Evolutionary conservation across 2,329 filamentous ascomycete genomes (phyloP), one percentile per base, ranked within the genome.

Genomic region (Nigrospora osmanthi): DNA sequence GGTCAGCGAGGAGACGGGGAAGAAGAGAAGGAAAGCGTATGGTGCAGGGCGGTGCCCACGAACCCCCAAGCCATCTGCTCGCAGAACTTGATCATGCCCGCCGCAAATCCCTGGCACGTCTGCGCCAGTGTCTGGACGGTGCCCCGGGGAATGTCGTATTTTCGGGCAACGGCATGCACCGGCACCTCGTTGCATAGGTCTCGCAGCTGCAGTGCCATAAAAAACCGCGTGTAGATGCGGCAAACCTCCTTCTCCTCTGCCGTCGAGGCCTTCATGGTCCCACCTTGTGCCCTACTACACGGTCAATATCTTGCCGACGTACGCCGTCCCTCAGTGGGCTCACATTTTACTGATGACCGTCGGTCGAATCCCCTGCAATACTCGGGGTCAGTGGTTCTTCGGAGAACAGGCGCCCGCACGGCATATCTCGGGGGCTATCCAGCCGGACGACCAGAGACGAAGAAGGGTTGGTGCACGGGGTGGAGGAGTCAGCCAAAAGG

Each of bases 71-170:
- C 80, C 85, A 90, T 88, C 15, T 79, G 74, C 52, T 87, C 75
- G 57, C 85, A 89, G 56, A 89, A 89, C 52, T 86, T 88, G 48
- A 89, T 79, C 71, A 89, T 87, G 4, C 85, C 85, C 2, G 83
- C 83, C 4, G 85, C 86, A 56, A 89, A 90, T 0, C 86, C 86
- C 51, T 88, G 81, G 52, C 85, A 89, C 1, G 81, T 85, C 54
- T 88, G 84, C 3, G 84, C 78, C 2, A 89, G 69, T 16, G 73
- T 85, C 61, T 90, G 86, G 11, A 89, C 78, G 6, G 76, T 73
- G 2, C 85, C 86, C 16, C 86, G 76, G 10, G 84, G 80, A 47
- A 80, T 78, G 49, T 80, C 76, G 58, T 87, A 90, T 57, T 86
- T 87, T 14, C 72, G 71, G 23, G 85, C 81, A 28, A 89, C 82